Evolutionary conservation across 2,329 filamentous ascomycete species (phyloP).

Genomic region (Trichophyton equinum): DNA sequence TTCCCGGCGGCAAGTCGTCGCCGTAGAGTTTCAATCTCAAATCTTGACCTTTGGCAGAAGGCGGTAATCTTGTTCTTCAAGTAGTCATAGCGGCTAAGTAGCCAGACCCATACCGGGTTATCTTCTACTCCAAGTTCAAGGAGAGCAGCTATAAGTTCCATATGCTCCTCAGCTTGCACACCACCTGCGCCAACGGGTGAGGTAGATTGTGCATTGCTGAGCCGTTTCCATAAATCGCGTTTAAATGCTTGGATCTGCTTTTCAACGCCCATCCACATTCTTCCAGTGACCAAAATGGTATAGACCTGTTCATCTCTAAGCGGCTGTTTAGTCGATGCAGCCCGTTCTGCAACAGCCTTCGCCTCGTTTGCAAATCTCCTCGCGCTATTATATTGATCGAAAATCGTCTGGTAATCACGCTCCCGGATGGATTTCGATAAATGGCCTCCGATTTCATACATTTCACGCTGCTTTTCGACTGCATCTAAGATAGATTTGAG

Average conservation of each 20-base stretch:
- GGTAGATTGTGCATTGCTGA: conserved; percentile 54
- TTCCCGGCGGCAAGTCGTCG: conserved; percentile 64
- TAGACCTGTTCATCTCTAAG: conserved; percentile 71
- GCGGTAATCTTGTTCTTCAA: conserved; percentile 73
- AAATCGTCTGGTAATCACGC: conserved; percentile 75
- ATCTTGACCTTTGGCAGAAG: conserved; percentile 70
- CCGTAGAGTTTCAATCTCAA: conserved; percentile 84
- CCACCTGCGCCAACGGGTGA: conserved; percentile 40
- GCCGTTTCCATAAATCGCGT: conserved; percentile 71
- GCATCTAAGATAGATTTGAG: conserved; percentile 65
- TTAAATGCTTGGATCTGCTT: conserved; percentile 80
- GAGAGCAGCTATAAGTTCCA: conserved; percentile 78
- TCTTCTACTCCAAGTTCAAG: conserved; percentile 91
- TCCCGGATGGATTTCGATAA: conserved; percentile 78
- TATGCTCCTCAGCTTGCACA: conserved; percentile 61
- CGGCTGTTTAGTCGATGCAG: conserved; percentile 37
- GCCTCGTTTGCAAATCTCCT: conserved; percentile 70
- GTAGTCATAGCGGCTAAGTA: conserved; percentile 77
- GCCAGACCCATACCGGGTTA: conserved; percentile 94
- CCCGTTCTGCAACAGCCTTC: conserved; percentile 51
- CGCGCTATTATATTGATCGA: conserved; percentile 79
- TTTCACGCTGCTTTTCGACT: conserved; percentile 65
- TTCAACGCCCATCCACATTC: conserved; percentile 92
- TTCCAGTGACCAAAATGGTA: conserved; percentile 72
- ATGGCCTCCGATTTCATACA: conserved; percentile 66